Evolutionary conservation across 345 rosid species (phyloP).

Genomic region (Trapa incisa): DNA sequence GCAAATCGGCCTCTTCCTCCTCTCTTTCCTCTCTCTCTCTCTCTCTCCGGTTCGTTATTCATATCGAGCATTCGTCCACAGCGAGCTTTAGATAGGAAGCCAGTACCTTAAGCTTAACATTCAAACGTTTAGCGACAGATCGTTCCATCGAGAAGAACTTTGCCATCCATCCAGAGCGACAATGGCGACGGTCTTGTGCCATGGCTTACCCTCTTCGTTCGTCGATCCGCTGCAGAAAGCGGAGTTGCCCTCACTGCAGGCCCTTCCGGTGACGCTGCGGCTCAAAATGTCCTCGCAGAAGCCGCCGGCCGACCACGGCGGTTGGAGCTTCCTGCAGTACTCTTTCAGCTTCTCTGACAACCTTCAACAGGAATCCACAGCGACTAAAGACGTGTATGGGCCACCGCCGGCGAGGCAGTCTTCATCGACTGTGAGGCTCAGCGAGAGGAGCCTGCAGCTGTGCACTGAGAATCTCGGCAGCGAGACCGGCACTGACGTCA

Average conservation of each 20-base stretch:
- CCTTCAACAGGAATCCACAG: slow-evolving; percentile 13
- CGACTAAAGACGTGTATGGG: slow-evolving; percentile 18
- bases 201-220: slow-evolving; percentile 43
- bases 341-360: slow-evolving; percentile 12
- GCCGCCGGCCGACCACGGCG: slow-evolving; percentile 17
- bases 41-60: neutral
- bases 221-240: slow-evolving; percentile 27
- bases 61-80: neutral
- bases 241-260: slow-evolving; percentile 18
- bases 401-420: slow-evolving; percentile 40
- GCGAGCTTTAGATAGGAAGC: too few species aligned
- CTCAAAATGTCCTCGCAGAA: slow-evolving; percentile 41
- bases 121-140: too few species aligned
- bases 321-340: slow-evolving; percentile 45
- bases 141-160: too few species aligned
- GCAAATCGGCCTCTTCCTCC: neutral
- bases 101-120: too few species aligned
- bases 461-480: slow-evolving; percentile 21
- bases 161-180: neutral
- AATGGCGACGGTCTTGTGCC: slow-evolving; percentile 66
- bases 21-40: slow-evolving; percentile 1
- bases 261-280: slow-evolving; percentile 19
- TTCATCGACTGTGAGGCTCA: slow-evolving; percentile 24
- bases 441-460: slow-evolving; percentile 61
- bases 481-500: slow-evolving; percentile 59